These are phyloP conservation scores for Vitis hybrid DNA, from an alignment of 177 flowering plant genomes.

Conservation along the genomic window DNA sequence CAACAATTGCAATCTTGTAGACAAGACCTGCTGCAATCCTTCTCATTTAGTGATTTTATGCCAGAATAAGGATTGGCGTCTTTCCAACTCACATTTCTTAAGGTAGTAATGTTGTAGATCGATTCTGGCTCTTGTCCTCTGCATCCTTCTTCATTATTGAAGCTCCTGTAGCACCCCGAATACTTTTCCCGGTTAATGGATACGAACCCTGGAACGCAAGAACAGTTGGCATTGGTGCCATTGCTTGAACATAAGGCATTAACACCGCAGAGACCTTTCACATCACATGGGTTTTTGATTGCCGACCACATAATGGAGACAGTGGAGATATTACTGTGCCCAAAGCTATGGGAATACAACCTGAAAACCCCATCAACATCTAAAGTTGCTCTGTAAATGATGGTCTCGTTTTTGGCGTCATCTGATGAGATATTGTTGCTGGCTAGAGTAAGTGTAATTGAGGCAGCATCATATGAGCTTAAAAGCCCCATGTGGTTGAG, in stretches of 20 bases:
- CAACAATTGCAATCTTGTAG: conserved; percentile 11
- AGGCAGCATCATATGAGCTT: too few species aligned
- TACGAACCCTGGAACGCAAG: conserved; percentile 5
- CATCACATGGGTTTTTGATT: too few species aligned
- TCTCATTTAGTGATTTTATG: neutral
- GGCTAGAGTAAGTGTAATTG: too few species aligned
- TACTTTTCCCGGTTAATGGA: neutral
- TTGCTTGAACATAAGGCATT: neutral
- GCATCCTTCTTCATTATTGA: neutral
- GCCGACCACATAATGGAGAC: too few species aligned
- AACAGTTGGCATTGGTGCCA: neutral
- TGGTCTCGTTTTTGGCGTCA: too few species aligned
- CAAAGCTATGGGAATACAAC: too few species aligned
- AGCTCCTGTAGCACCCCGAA: neutral
- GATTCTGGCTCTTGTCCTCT: neutral
- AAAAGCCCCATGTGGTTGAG: too few species aligned
- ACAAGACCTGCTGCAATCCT: neutral
- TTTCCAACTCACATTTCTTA: neutral
- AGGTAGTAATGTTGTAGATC: neutral
- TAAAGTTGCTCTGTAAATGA: too few species aligned
- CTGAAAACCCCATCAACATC: too few species aligned
- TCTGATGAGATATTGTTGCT: too few species aligned
- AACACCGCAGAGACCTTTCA: too few species aligned
- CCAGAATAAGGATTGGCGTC: neutral
- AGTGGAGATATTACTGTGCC: too few species aligned